phyloP scores from a whole-genome alignment of 805 yeast genomes.

The Candida montana region DNA sequence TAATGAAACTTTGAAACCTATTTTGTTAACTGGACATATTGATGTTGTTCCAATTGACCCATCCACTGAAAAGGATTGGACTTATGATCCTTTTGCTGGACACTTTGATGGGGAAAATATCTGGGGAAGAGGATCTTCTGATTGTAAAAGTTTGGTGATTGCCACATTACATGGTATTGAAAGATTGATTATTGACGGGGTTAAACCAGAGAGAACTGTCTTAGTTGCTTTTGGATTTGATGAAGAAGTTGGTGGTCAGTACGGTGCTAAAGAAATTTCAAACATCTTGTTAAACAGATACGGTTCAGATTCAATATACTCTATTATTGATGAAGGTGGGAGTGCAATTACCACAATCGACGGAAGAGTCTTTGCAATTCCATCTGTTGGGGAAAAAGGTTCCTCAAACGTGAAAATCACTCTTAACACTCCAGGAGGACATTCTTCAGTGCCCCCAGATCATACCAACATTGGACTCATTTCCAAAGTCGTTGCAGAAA shows the following conservation, averaged over 20 bases:
- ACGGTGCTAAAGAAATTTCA: constrained; percentile 54
- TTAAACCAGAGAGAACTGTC: constrained; percentile 51
- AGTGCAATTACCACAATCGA: constrained; percentile 34
- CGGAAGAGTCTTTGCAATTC: constrained; percentile 42
- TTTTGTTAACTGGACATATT: constrained; percentile 69
- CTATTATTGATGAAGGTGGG: constrained; percentile 60
- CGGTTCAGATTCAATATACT: constrained; percentile 54
- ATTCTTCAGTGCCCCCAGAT: constrained; percentile 64
- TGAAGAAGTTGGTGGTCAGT: constrained; percentile 62
- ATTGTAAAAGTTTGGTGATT: constrained; percentile 63
- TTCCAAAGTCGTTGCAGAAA: constrained; percentile 45
- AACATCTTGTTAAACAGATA: constrained; percentile 42
- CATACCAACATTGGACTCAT: constrained; percentile 70
- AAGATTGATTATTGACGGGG: constrained; percentile 38
- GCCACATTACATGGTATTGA: constrained; percentile 60
- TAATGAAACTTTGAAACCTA: constrained; percentile 47
- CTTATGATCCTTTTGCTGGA: constrained; percentile 59
- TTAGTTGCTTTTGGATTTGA: constrained; percentile 67
- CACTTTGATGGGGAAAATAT: constrained; percentile 55
- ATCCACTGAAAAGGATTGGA: constrained; percentile 55
- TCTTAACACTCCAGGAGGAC: constrained; percentile 65
- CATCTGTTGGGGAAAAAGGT: constrained; percentile 62
- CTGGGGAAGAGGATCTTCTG: constrained; percentile 74
- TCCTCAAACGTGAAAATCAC: constrained; percentile 44
- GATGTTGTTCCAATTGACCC: constrained; percentile 76